A percentile compares a stretch with the other conserved stretches of the same genome.
Evolutionary conservation across 495 filamentous ascomycete genomes (phyloP).

Genomic region (Aspergillus nanangensis): DNA sequence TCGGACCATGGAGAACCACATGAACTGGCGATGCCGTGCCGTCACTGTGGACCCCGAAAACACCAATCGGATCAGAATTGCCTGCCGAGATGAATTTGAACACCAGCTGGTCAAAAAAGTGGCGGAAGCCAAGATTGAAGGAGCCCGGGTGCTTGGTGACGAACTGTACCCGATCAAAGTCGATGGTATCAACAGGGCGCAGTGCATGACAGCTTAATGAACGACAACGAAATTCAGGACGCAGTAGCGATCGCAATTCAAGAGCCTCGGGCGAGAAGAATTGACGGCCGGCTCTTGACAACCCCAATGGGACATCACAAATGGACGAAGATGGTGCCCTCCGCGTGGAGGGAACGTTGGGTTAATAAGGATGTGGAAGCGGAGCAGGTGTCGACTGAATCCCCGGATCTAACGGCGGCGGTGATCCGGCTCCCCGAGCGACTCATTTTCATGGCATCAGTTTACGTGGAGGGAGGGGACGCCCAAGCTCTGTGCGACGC

Average conservation of each 20-base stretch:
- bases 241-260: not conserved
- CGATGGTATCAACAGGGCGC: conserved; percentile 19
- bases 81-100: too few relatives aligned
- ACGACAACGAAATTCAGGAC: conserved; percentile 9
- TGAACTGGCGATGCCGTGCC: too few relatives aligned
- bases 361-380: conserved; percentile 15
- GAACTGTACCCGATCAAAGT: too few relatives aligned
- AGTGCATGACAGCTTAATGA: conserved; percentile 26
- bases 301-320: conserved; percentile 24
- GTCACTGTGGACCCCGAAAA: too few relatives aligned
- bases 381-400: not conserved
- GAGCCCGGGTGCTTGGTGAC: too few relatives aligned
- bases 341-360: conserved; percentile 17
- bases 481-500: not conserved
- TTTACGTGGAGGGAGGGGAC: not conserved
- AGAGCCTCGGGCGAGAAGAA: conserved; percentile 21
- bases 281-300: conserved; percentile 16
- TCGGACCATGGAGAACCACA: too few relatives aligned
- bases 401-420: not conserved
- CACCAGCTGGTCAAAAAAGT: too few relatives aligned
- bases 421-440: too few relatives aligned
- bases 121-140: too few relatives aligned
- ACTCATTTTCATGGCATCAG: not conserved
- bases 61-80: too few relatives aligned
- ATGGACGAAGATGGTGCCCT: conserved; percentile 26